A percentile compares a stretch with the other conserved stretches of the same genome.
phyloP scores from a whole-genome alignment of 441 rosid species.

The Caryocar brasiliense region DNA sequence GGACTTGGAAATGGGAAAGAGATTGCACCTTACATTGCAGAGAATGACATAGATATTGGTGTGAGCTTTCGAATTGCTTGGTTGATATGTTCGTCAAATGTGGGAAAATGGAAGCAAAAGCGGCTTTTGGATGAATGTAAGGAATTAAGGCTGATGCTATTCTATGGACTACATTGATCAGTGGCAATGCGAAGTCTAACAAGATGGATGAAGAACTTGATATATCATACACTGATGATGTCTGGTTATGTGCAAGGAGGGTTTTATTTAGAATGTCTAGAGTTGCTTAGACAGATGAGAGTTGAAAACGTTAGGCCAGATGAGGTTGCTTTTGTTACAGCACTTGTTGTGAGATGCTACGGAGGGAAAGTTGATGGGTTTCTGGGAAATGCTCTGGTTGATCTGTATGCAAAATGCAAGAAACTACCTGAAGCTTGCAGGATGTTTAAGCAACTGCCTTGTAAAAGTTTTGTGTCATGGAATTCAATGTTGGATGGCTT shows the following conservation, averaged over 20 bases:
- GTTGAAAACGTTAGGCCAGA: constrained; percentile 15
- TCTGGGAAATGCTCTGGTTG: constrained; percentile 17
- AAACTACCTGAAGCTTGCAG: constrained; percentile 1
- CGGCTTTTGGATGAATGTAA: not conserved
- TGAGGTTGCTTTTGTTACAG: constrained; percentile 15
- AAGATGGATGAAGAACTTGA: constrained; percentile 8
- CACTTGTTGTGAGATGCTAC: constrained; percentile 13
- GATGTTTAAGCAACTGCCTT: constrained; percentile 14
- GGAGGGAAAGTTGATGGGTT: constrained; percentile 19
- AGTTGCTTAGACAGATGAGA: constrained; percentile 12
- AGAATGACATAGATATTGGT: not conserved
- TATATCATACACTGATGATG: constrained; percentile 11
- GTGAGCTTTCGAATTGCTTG: constrained; percentile 4
- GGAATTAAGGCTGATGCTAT: constrained; percentile 5
- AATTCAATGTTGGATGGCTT: constrained; percentile 23
- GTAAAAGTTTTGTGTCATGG: constrained; percentile 13
- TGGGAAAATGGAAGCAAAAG: constrained; percentile 15
- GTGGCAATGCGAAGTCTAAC: constrained; percentile 6
- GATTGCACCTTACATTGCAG: not conserved
- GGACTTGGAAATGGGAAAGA: not conserved
- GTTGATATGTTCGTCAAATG: constrained; percentile 19
- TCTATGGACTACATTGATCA: constrained; percentile 2
- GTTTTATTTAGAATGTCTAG: not conserved
- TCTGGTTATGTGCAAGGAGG: constrained; percentile 16
- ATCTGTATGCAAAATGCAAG: constrained; percentile 10